Evolutionary conservation across 164 flowering plant genomes (phyloP), one percentile per base, ranked within the genome.

Genomic region (Magnolia changhungtana): DNA sequence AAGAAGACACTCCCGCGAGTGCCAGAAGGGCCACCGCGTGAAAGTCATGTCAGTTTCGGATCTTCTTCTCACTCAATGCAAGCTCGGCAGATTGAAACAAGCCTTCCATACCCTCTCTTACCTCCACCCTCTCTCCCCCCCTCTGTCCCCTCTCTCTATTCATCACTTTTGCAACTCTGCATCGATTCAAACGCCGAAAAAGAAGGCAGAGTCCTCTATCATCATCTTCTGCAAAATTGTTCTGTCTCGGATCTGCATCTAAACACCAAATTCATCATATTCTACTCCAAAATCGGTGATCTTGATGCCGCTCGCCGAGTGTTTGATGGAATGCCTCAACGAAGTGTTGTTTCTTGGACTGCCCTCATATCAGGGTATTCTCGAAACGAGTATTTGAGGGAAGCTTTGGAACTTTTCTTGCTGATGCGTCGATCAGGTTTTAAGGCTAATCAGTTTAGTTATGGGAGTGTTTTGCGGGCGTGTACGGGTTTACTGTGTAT

Each of bases 271-370:
- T 67, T 92, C 72, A 75, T 89, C 2, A 80, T 88, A 11, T 88
- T 85, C 68, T 85, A 90, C 61, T 9, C 81, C 0, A 90, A 82
- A 74, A 1, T 75, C 45, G 84, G 86, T 11, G 82, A 87, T 18
- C 31, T 87, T 55, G 74, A n/a, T 0, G n/a, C 27, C 49, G 92
- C 94, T 2, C 87, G 87, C n/a, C 75, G 70, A 0, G 74, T 88
- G 86, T 92, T 91, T 50, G 90, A 89, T 82, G 69, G 61, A 86
- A 89, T 91, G 92, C 64, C 87, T 71, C 81, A 81, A 2, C 78
- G 84, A 80, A 83, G 67, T 70, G 84, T 91, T 67, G 92, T 91
- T 37, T 83, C 95, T 59, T 92, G 97, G 94, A 90, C 95, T 71
- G 90, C 92, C 14, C 77, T 87, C 84, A 65, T 93, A 71, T 90